Evolutionary conservation across 1,284 basidiomycete species (phyloP), one percentile per base, ranked within the genome.

Genomic region (Exsudoporus floridanus): DNA sequence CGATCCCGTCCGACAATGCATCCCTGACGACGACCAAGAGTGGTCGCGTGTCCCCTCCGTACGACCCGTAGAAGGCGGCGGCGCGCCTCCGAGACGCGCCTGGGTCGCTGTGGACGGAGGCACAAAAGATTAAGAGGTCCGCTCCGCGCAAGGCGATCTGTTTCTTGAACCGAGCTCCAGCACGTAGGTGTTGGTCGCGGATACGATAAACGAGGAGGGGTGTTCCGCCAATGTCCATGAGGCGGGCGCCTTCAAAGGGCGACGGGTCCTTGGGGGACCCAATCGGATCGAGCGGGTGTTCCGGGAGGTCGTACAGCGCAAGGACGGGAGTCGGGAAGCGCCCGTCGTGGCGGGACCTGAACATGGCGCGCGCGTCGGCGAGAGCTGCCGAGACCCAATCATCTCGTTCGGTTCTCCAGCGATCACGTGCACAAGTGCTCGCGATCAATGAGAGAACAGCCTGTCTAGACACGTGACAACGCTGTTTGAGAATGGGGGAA

Each of bases 111-210:
- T 52, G 49, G 13, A 55, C 9, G 7, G 64, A 65, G 2, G 52
- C 39, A 8, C 67, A 67, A 27, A 64, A 50, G 37, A 70, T 52
- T 42, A 66, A 47, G 30, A 66, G 66, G 46, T 66, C 64, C 4
- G 63, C 62, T 1, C 56, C 63, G 21, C 66, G 63, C n/a, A 47
- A 25, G 5, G 54, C 28, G 3, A 61, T 25, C 2, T 53, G 64
- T n/a, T 66, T 67, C 50, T 55, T 64, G 61, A 69, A 69, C 3
- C 55, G 56, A 3, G 40, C 2, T 2, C 66, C 64, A 3, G 65
- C 43, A 4, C 45, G 54, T 2, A 67, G 13, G 10, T 69, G 65
- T 21, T 38, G 49, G 23, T 64, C 61, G 35, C 31, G 52, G 27
- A 69, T 55, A 19, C 25, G 63, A 30, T 66, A 56, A n/a, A 66